phyloP scores from a whole-genome alignment of 2,329 filamentous ascomycete genomes.

The Diplodia seriata region DNA sequence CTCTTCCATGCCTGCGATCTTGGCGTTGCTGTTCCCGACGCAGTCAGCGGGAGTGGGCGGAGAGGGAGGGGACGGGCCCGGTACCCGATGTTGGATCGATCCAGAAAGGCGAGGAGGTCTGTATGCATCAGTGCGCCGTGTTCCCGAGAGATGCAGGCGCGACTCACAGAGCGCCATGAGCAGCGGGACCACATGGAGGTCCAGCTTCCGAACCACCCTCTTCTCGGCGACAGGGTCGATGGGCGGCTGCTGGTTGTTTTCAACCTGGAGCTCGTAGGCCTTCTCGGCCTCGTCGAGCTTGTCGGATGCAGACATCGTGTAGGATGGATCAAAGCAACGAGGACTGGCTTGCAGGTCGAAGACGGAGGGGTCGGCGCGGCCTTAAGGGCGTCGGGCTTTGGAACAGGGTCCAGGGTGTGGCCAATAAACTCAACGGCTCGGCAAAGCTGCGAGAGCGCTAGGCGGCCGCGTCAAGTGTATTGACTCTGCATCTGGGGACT shows the following conservation, averaged over 20 bases:
- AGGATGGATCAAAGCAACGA: too few species aligned
- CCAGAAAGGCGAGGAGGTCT: constrained; percentile 46
- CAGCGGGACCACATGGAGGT: constrained; percentile 44
- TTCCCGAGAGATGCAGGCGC: background rate
- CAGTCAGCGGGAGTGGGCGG: constrained; percentile 19
- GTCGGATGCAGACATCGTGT: constrained; percentile 27
- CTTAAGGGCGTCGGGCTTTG: background rate
- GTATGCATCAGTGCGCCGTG: background rate
- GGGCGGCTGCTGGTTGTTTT: background rate
- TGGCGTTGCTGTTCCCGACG: constrained; percentile 44
- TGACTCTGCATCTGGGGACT: background rate
- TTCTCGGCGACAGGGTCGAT: constrained; percentile 36
- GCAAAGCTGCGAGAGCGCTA: background rate
- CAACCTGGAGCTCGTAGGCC: constrained; percentile 23
- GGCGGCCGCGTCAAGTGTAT: too few species aligned
- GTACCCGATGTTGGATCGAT: constrained; percentile 50
- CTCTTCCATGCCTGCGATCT: constrained; percentile 49
- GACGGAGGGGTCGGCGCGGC: background rate
- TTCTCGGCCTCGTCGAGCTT: constrained; percentile 23
- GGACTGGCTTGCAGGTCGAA: too few species aligned
- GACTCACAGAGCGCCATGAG: constrained; percentile 41
- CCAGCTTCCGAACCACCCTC: constrained; percentile 43
- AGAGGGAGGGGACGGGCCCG: background rate
- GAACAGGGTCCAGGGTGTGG: background rate
- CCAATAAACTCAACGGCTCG: background rate